phyloP scores from a whole-genome alignment of 1,139 yeast genomes.

The Eremothecium cymbalariae region DNA sequence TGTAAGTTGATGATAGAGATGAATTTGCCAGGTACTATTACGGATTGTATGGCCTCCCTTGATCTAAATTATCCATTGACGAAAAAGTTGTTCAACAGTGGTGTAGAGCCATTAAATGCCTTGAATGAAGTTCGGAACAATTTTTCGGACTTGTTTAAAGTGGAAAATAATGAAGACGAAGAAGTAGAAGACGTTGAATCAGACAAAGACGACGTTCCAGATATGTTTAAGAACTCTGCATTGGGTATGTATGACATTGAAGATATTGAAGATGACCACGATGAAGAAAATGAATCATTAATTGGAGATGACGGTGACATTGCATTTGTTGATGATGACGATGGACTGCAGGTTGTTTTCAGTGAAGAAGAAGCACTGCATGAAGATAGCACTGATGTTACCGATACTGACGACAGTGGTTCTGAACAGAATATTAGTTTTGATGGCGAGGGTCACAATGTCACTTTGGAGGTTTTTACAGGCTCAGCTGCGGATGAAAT shows the following conservation, averaged over 20 bases:
- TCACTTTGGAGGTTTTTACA: constrained; percentile 22
- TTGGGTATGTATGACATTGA: constrained; percentile 88
- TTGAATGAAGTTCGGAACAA: constrained; percentile 57
- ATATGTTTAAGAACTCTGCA: constrained; percentile 77
- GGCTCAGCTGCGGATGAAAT: constrained; percentile 26
- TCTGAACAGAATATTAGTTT: constrained; percentile 17
- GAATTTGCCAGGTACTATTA: constrained; percentile 50
- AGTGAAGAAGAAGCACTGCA: constrained; percentile 33
- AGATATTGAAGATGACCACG: constrained; percentile 62
- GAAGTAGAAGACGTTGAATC: constrained; percentile 57
- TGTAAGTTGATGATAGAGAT: constrained; percentile 60
- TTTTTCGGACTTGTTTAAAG: constrained; percentile 49
- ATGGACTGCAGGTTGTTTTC: constrained; percentile 37
- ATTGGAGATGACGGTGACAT: constrained; percentile 34
- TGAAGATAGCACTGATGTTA: constrained; percentile 21
- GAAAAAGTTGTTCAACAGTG: constrained; percentile 47
- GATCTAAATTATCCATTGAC: constrained; percentile 68
- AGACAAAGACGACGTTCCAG: constrained; percentile 70
- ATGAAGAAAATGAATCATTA: constrained; percentile 36
- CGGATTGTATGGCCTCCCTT: constrained; percentile 50
- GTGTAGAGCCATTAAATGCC: constrained; percentile 53
- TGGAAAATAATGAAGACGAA: constrained; percentile 52
- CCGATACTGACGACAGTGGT: constrained; percentile 19
- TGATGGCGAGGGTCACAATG: constrained; percentile 21
- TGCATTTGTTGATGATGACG: constrained; percentile 35